These are phyloP conservation scores for Phytophthora brassicae DNA, from an alignment of 352 stramenopile genomes.

Conservation along the genomic window DNA sequence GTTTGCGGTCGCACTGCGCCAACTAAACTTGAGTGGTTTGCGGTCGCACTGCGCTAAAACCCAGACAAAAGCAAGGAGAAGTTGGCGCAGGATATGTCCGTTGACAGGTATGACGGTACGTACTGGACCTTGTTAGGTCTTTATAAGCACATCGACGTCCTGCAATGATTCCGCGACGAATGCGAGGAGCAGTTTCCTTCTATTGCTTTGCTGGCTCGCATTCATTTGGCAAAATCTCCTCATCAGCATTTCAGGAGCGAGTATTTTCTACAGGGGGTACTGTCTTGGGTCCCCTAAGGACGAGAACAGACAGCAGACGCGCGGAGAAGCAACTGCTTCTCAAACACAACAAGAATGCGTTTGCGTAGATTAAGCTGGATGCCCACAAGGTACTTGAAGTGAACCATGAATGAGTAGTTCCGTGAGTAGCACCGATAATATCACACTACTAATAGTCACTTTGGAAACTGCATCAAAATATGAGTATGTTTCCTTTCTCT, in stretches of 20 bases:
- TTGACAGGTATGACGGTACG: background rate
- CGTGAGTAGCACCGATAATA: background rate
- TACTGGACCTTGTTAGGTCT: background rate
- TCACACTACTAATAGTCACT: background rate
- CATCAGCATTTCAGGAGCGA: slow-evolving; percentile 5
- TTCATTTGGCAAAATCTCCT: slow-evolving; percentile 1
- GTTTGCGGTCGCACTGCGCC: too few species aligned
- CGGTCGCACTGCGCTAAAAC: background rate
- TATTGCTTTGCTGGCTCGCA: background rate
- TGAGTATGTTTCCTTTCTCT: background rate
- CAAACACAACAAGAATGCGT: background rate
- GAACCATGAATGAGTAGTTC: background rate
- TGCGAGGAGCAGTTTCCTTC: slow-evolving; percentile 1
- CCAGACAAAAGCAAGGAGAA: background rate
- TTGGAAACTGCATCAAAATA: background rate
- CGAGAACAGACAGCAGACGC: slow-evolving; percentile 3
- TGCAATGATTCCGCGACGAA: slow-evolving; percentile 8
- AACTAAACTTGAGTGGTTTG: background rate
- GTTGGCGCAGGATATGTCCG: background rate
- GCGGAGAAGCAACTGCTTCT: slow-evolving; percentile 4
- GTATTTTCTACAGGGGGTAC: slow-evolving; percentile 3
- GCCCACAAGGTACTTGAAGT: background rate
- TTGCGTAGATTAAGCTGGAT: too few species aligned
- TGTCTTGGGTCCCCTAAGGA: background rate
- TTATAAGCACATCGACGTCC: slow-evolving; percentile 7